Evolutionary conservation across 345 rosid genomes (phyloP), one percentile per base, ranked within the genome.

Genomic region (Pelargonium nanum): DNA sequence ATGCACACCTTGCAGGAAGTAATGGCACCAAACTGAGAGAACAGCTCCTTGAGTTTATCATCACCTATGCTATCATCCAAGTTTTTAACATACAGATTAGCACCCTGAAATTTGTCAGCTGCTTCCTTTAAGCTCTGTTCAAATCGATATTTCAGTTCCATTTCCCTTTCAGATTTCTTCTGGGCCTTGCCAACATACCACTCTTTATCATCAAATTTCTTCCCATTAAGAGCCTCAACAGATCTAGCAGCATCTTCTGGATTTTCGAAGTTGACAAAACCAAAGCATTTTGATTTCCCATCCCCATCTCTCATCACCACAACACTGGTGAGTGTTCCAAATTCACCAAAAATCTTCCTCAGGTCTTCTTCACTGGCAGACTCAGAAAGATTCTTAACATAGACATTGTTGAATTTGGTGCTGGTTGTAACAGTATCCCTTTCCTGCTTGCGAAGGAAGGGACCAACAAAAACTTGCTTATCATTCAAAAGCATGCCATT

Each of bases 1-100:
- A 59, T 78, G 65, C 44, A 91, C 98, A 91, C 98, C 95, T 89
- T 92, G 88, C 84, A 89, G 12, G 98, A 92, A 10, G 95, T 84
- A 60, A 92, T 83, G 62, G 81, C 63, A 62, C 97, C 98, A 74
- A 70, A 92, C 20, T 81, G 78, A 32, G 89, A 57, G 72, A 92
- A 92, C 26, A 92, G 68, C 74, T 89, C 96, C 76, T 83, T 87
- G 56, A 92, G 84, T 72, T 87, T 89, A 12, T 92, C 98, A 68
- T 92, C 98, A 22, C 75, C 81, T 52, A 89, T 81, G 48, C 15
- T 17, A 40, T 40, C 48, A 10, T 40, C 48, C 48, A 40, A 40
- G 48, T 40, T 40, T 12, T 89, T 87, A 19, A 92, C 75, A 70
- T 92, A 89, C 85, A 92, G 76, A 78, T 89, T 92, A 19, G 89